Base-by-base conservation (phyloP, 139 green algal genomes). In the Coelastrella sp. region DNA sequence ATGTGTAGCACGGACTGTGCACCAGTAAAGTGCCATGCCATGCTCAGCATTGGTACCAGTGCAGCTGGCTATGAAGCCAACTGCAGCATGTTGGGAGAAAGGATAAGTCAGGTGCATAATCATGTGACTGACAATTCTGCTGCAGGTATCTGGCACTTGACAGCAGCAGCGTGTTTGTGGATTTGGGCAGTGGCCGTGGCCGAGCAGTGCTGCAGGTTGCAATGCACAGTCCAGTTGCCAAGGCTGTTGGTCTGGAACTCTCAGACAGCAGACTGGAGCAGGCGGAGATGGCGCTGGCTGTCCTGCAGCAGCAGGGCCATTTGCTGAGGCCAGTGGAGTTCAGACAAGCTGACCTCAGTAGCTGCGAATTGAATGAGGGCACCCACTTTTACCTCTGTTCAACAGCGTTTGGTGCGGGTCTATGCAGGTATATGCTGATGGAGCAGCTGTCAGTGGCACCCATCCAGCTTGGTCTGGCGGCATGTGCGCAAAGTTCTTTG, bases 101-200 rank as follows among this genome's bases (percentile, higher is more conserved):
- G 35, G 35, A 3, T 5, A 49, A 49, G 35, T 49, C 35, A 49
- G 35, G 35, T 49, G 35, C 35, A 49, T 49, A 49, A 49, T 49
- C 1, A 49, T 49, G 35, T 49, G 35, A 19, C 57, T 60, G 22
- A 59, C 78, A 61, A 17, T 35, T 73, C 58, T 17, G 49, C 84
- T 80, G 73, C 59, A 84, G 73, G 19, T 88, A 80, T 73, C 19
- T 89, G 7, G 58, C 27, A 72, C 17, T 93, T 59, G 78, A 89
- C 49, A 74, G 72, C 20, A 68, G 22, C 82, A 86, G 59, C 57
- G 61, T 78, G 1, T 92, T 92, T 73, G 65, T 79, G n/a, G 93
- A 95, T 73, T 79, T 95, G 11, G 93, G 93, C 63, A 91, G 83
- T 15, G 93, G 93, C 65, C 78, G 91, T n/a, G 93, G 93, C 7